phyloP scores from a whole-genome alignment of 352 stramenopile species.

The Peronospora destructor region DNA sequence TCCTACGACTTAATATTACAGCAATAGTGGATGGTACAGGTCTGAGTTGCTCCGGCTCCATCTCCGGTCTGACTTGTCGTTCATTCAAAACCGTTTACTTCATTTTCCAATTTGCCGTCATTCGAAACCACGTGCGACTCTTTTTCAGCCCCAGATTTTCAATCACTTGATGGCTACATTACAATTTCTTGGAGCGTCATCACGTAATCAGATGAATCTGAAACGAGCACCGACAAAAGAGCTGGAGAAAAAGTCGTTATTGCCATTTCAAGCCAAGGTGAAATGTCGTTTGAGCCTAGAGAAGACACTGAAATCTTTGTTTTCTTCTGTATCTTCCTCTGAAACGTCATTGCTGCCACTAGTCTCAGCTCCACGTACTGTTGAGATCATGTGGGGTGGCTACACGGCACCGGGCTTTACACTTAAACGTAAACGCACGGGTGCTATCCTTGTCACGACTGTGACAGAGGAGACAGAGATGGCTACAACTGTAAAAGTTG shows the following conservation, averaged over 20 bases:
- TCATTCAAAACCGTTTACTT: conserved; percentile 7
- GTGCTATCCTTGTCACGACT: conserved; percentile 62
- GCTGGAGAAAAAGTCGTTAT: conserved; percentile 1
- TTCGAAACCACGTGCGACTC: background rate
- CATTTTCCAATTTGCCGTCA: conserved; percentile 15
- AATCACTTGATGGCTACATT: conserved; percentile 5
- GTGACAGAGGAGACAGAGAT: conserved; percentile 30
- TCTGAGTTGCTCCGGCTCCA: background rate
- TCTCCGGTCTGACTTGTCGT: conserved; percentile 10
- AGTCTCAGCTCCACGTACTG: conserved; percentile 37
- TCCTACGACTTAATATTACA: background rate
- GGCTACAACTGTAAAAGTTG: conserved; percentile 38
- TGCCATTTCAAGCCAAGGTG: conserved; percentile 5
- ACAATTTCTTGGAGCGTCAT: background rate
- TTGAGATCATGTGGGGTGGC: conserved; percentile 69
- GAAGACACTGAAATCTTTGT: conserved; percentile 10
- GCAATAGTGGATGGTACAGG: conserved; percentile 2
- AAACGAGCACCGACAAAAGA: conserved; percentile 13
- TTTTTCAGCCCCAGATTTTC: background rate
- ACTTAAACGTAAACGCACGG: conserved; percentile 67
- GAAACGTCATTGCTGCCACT: conserved; percentile 12
- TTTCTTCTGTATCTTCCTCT: conserved; percentile 6
- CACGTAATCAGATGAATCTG: conserved; percentile 16
- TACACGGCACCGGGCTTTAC: conserved; percentile 50
- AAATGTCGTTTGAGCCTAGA: conserved; percentile 10